Conservation (phyloP, 805 yeast species). For the Debaryomyces maramus region DNA sequence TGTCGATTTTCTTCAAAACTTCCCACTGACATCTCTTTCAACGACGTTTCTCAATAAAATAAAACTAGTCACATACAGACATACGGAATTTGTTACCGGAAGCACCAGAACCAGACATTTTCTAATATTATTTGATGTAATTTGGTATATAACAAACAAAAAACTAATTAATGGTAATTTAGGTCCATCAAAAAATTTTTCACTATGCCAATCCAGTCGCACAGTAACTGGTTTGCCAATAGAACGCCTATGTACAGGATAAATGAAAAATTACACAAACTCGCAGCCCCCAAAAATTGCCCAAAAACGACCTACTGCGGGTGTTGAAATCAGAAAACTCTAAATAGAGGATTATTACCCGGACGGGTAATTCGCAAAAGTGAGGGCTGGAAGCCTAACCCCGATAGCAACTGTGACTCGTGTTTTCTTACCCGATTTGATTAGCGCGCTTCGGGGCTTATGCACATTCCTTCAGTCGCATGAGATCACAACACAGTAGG, state of each 20-base stretch:
- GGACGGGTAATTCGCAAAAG: too few species aligned
- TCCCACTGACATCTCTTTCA: background rate
- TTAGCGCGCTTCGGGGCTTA: too few species aligned
- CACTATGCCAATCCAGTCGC: constrained; percentile 1
- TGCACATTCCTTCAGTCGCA: too few species aligned
- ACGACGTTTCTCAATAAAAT: background rate
- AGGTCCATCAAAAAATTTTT: constrained; percentile 8
- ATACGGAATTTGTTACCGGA: constrained; percentile 99
- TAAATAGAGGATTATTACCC: too few species aligned
- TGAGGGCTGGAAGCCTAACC: too few species aligned
- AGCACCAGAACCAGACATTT: constrained; percentile 92
- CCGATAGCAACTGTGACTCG: too few species aligned
- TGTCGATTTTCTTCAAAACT: background rate
- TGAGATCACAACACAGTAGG: too few species aligned
- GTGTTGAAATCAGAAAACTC: too few species aligned
- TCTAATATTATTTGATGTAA: constrained; percentile 33
- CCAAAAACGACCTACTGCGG: too few species aligned
- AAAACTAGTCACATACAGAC: constrained; percentile 73
- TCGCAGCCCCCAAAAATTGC: too few species aligned
- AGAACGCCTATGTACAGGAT: background rate
- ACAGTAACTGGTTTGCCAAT: background rate
- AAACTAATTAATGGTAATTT: constrained; percentile 1
- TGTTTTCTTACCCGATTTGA: too few species aligned
- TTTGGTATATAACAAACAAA: constrained; percentile 8
- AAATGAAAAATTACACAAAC: too few species aligned